Evolutionary conservation across 495 filamentous ascomycete genomes (phyloP).

Genomic region (Podospora anserina): DNA sequence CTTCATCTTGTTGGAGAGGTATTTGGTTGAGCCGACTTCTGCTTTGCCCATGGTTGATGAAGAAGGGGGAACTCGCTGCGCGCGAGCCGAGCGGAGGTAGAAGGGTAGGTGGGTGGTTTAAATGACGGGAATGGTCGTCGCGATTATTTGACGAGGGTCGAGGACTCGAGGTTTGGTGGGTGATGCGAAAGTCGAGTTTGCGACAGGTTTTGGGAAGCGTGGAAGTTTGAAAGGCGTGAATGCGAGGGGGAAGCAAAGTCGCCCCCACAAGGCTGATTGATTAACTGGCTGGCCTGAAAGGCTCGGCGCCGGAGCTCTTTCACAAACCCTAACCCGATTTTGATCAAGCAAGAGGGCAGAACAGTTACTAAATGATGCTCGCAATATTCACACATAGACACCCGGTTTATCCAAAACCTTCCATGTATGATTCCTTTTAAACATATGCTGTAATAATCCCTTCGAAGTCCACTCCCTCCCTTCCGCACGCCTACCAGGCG

Average conservation of each 20-base stretch:
- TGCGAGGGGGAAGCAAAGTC: not conserved
- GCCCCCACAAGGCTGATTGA: not conserved
- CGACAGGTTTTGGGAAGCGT: not conserved
- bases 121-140: not conserved
- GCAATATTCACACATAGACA: not conserved
- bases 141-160: not conserved
- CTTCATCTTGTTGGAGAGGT: constrained; percentile 86
- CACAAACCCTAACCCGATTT: not conserved
- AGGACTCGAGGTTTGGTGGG: not conserved
- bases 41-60: constrained; percentile 78
- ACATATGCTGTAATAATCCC: not conserved
- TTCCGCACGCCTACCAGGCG: too few relatives aligned
- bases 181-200: not conserved
- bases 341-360: not conserved
- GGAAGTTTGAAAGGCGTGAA: not conserved
- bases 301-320: not conserved
- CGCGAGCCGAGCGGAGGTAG: constrained; percentile 24
- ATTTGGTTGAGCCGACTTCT: constrained; percentile 82
- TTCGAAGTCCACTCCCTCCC: not conserved
- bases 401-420: not conserved
- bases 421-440: not conserved
- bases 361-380: not conserved
- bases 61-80: constrained; percentile 22
- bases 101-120: not conserved
- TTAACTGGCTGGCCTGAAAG: not conserved